Percentiles rank a stretch among this genome's conserved stretches.
Evolutionary conservation across 257 asterid genomes (phyloP).

Genomic region (Orobanche coerulescens): DNA sequence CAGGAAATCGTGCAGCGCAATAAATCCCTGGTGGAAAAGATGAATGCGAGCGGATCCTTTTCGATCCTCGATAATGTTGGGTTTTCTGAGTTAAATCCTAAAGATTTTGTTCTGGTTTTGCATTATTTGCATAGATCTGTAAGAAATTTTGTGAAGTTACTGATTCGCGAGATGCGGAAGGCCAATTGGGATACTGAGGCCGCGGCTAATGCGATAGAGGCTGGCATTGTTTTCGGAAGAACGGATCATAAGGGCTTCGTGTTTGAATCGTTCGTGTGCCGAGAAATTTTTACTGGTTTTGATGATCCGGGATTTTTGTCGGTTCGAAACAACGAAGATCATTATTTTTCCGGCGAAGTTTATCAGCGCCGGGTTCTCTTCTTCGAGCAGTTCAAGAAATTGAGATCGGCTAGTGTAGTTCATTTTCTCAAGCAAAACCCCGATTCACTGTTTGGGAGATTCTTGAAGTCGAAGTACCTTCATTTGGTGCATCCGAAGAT

Average conservation of each 20-base stretch:
- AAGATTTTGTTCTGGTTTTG: conserved; percentile 60
- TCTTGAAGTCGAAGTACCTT: conserved; percentile 67
- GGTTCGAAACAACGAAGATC: conserved; percentile 14
- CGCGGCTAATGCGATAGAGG: conserved; percentile 58
- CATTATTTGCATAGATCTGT: conserved; percentile 63
- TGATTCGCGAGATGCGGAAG: conserved; percentile 69
- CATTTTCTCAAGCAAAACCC: conserved; percentile 56
- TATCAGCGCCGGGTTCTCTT: conserved; percentile 35
- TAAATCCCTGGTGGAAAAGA: conserved; percentile 50
- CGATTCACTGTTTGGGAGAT: conserved; percentile 48
- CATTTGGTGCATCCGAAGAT: conserved; percentile 80
- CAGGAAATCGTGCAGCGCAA: conserved; percentile 30
- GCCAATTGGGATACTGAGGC: conserved; percentile 86
- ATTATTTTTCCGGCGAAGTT: conserved; percentile 19
- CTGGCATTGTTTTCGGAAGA: conserved; percentile 35
- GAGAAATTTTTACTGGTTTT: conserved; percentile 62
- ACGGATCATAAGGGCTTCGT: conserved; percentile 58
- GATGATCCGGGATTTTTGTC: conserved; percentile 32
- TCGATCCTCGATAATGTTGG: conserved; percentile 60
- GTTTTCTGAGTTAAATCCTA: conserved; percentile 40
- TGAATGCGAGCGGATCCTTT: conserved; percentile 72
- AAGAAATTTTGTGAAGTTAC: conserved; percentile 50
- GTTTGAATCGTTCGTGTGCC: conserved; percentile 78
- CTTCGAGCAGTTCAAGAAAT: conserved; percentile 50
- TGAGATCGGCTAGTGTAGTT: conserved; percentile 40